Base-by-base conservation (phyloP, 805 yeast genomes). In the Pichia sporocuriosa region DNA sequence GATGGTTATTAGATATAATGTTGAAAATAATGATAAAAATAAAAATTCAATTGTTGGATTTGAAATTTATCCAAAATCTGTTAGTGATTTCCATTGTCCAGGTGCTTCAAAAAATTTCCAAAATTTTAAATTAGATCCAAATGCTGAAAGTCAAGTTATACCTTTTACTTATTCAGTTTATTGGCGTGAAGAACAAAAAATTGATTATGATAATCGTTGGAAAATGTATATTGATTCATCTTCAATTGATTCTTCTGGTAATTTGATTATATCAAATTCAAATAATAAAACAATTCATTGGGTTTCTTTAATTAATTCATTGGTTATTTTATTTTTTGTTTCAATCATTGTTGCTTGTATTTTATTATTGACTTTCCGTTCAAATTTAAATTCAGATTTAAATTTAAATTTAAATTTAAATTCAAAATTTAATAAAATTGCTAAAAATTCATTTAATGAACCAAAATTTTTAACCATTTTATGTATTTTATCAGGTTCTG, bases 1-100 rank as follows among this genome's bases (percentile, higher is more conserved):
- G 81, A 54, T 87, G 41, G 90, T 88, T 12, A 70, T 87, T 32
- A 71, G 95, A 53, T 84, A 77, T 63, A 82, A 85, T 51, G 64
- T 65, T 37, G 67, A 72, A 45, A 59, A 67, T 55, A 63, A 67
- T 25, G 60, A 57, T 37, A 59, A 64, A 38, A 60, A 57, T 37
- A 59, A 63, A 37, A 67, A 71, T 48, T 69, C 84, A 3, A 84
- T 87, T 51, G 95, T 87, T 16, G 96, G 95, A 0, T 84, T 88
- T 52, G 96, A 87, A 62, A 84, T 86, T 12, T 87, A 87, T 56
- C 96, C 96, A 10, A 81, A 77, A 57, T 82, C 93, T 40, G 89
- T 84, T 11, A 65, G 72, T 32, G 77, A 71, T 58, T 72, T 61
- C 57, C 70, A 62, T 38, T 87, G 96, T 59, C 94, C 95, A 2